Evolutionary conservation across 768 basidiomycete genomes (phyloP), one percentile per base, ranked within the genome.

Genomic region (Coprinellus aureogranulatus): DNA sequence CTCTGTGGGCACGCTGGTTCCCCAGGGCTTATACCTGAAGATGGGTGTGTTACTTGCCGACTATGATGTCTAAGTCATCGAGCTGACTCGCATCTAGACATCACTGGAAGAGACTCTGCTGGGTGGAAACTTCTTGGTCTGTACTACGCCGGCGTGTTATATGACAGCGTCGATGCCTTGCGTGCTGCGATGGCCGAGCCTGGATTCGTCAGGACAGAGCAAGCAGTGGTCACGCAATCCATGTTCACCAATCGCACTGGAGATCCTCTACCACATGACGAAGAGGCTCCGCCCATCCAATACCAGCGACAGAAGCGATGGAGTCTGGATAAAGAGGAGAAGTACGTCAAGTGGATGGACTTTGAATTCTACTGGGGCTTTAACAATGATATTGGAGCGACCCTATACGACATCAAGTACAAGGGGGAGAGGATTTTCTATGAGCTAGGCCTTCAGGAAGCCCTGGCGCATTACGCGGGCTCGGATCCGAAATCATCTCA

Each of bases 341-440:
- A 52, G n/a, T 52, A 52, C 20, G 51, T 52, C 51, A 52, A 52
- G 51, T 52, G 51, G 51, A 52, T 52, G 51, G 51, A 52, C 51
- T 52, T 52, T 30, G 51, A 52, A 22, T 52, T 52, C 34, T 52
- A 52, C 51, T 20, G 16, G n/a, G 51, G 51, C 31, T 52, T 52
- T 30, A 52, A 52, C 51, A 52, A 52, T 11, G 51, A 52, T 30
- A 20, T 52, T 39, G 51, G 28, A 11, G 51, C 37, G 14, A 52
- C 51, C 30, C 51, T 52, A 26, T 52, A 52, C 51, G 51, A 52
- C 20, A 34, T 52, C 51, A 52, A 52, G 51, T 52, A 52, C 51
- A 52, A 52, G 51, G 51, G 51, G 28, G 51, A 52, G 51, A 26
- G 51, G 14, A 52, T 52, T 30, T 52, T 52, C 51, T 52, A 52